A percentile compares a stretch with the other conserved stretches of the same genome.
Conservation (phyloP, 805 yeast species). For the Nakazawaea siamensis region DNA sequence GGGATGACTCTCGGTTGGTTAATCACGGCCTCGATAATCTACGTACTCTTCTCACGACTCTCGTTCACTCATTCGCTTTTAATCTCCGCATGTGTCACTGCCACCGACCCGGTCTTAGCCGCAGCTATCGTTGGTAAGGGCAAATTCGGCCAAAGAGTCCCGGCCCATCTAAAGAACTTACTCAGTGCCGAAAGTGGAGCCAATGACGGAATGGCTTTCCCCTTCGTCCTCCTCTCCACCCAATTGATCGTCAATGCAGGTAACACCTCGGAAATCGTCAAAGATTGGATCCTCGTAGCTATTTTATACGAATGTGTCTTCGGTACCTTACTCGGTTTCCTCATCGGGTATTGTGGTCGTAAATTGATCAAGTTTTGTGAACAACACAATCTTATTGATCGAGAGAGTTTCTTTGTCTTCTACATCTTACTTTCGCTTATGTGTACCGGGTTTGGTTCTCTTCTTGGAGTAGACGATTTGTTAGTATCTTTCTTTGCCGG, state of each 20-base stretch:
- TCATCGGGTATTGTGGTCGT: constrained; percentile 65
- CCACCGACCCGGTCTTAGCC: constrained; percentile 92
- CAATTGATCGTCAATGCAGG: constrained; percentile 61
- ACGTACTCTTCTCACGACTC: constrained; percentile 62
- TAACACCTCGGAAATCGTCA: constrained; percentile 57
- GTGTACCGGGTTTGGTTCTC: constrained; percentile 85
- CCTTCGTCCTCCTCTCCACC: constrained; percentile 69
- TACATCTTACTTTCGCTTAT: constrained; percentile 75
- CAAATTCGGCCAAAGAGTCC: constrained; percentile 82
- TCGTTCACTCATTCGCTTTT: constrained; percentile 64
- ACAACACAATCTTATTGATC: constrained; percentile 58
- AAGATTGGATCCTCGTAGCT: constrained; percentile 74
- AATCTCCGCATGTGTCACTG: constrained; percentile 84
- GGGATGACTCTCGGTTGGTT: constrained; percentile 92
- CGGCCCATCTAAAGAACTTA: constrained; percentile 83
- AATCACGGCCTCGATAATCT: constrained; percentile 69
- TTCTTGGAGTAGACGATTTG: constrained; percentile 83
- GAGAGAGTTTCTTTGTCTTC: constrained; percentile 83
- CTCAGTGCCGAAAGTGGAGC: constrained; percentile 85
- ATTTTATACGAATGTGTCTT: constrained; percentile 75
- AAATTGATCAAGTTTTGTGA: constrained; percentile 72
- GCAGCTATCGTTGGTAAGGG: constrained; percentile 95
- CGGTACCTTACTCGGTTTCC: constrained; percentile 68
- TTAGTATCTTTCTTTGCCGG: constrained; percentile 90
- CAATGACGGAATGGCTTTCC: constrained; percentile 95